These are phyloP conservation scores for Sungouiozyma intestinalis DNA, from an alignment of 805 yeast genomes.

Conservation along the genomic window DNA sequence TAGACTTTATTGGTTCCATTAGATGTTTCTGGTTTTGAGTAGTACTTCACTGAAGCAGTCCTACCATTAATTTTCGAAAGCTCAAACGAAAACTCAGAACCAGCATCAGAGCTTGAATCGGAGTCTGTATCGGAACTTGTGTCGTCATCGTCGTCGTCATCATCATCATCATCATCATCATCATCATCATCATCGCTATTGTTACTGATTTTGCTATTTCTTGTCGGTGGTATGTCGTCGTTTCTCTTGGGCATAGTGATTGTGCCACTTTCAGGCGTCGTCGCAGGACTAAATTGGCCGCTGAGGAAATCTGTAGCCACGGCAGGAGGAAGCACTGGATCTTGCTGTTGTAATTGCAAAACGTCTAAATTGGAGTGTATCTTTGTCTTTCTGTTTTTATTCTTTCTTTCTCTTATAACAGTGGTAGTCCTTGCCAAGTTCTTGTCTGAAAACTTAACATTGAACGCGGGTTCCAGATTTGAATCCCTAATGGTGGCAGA, in stretches of 20 bases:
- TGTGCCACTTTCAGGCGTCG: not conserved
- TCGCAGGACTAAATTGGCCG: not conserved
- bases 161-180: slow-evolving; percentile 2
- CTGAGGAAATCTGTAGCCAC: slow-evolving; percentile 2
- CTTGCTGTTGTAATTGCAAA: slow-evolving; percentile 8
- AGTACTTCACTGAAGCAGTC: slow-evolving; percentile 44
- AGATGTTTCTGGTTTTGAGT: slow-evolving; percentile 26
- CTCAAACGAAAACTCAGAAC: slow-evolving; percentile 40
- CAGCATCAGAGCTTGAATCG: slow-evolving; percentile 4
- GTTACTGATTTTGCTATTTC: not conserved
- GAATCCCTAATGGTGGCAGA: not conserved
- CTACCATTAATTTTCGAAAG: slow-evolving; percentile 37
- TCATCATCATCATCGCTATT: not conserved
- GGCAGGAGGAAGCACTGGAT: slow-evolving; percentile 1
- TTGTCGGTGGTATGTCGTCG: slow-evolving; percentile 3
- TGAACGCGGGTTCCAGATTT: slow-evolving; percentile 13
- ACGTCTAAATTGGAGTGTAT: slow-evolving; percentile 25
- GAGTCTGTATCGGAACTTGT: not conserved
- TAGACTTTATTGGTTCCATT: slow-evolving; percentile 17
- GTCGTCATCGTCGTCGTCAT: slow-evolving; percentile 5
- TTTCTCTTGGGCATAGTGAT: not conserved
- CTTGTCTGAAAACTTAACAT: not conserved
- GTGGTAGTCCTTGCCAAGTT: slow-evolving; percentile 1
- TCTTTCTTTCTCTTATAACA: slow-evolving; percentile 7
- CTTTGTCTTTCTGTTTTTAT: slow-evolving; percentile 20